Conservation (phyloP, 2,329 filamentous ascomycete species). For the Trichoderma guizhouense region DNA sequence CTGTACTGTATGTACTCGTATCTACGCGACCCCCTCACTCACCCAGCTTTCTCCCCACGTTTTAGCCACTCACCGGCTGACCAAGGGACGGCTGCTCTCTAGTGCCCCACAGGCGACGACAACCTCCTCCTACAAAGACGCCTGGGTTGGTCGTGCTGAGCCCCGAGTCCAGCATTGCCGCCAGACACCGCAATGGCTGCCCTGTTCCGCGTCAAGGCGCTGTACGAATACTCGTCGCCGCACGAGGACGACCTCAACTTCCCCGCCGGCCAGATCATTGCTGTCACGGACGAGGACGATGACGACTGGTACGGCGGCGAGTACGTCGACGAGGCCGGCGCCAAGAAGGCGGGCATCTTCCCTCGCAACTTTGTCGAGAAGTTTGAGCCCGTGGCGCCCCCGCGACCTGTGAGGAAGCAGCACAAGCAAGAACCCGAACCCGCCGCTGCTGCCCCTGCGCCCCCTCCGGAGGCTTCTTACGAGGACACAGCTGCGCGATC, state of each 20-base stretch:
- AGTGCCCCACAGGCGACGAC: conserved; percentile 18
- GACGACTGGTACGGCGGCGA: conserved; percentile 91
- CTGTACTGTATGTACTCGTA: background rate
- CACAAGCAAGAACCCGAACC: conserved; percentile 59
- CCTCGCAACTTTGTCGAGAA: conserved; percentile 96
- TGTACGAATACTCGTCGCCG: conserved; percentile 89
- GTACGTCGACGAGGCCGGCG: conserved; percentile 73
- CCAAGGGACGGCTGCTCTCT: conserved; percentile 14
- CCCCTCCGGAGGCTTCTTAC: conserved; percentile 33
- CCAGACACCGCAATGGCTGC: conserved; percentile 58
- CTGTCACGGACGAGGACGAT: conserved; percentile 88
- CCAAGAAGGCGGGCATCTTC: conserved; percentile 81
- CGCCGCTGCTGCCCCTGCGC: conserved; percentile 31
- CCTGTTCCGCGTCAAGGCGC: conserved; percentile 89
- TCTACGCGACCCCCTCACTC: conserved; percentile 13
- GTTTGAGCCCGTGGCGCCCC: conserved; percentile 87
- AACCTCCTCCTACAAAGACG: conserved; percentile 19
- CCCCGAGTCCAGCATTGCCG: conserved; percentile 12
- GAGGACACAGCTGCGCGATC: conserved; percentile 33
- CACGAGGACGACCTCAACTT: conserved; percentile 97
- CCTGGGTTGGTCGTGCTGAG: conserved; percentile 12
- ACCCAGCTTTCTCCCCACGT: conserved; percentile 8
- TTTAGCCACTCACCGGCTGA: conserved; percentile 18
- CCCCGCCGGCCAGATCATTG: conserved; percentile 80
- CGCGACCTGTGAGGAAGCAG: conserved; percentile 73